Evolutionary conservation across 805 yeast genomes (phyloP).

Genomic region (Metschnikowia peoriensis): DNA sequence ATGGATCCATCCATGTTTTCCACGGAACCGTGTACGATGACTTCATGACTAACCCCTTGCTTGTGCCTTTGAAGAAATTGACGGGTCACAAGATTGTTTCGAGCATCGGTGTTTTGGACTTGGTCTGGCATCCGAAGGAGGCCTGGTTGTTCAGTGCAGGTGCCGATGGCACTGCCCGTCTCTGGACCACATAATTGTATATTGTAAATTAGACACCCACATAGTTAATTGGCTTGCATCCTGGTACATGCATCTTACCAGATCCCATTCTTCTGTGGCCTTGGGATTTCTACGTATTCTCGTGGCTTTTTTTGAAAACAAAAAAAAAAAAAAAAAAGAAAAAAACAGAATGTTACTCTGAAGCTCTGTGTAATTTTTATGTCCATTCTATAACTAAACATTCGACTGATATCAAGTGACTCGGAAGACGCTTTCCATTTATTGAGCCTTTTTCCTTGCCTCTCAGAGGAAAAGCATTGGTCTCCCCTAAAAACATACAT

Average conservation of each 20-base stretch:
- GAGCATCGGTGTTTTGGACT: constrained; percentile 82
- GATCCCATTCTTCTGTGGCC: not conserved
- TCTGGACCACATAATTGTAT: constrained; percentile 78
- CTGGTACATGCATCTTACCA: constrained; percentile 15
- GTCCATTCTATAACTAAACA: too few relatives aligned
- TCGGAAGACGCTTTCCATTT: too few relatives aligned
- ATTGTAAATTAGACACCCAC: constrained; percentile 7
- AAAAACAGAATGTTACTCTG: too few relatives aligned
- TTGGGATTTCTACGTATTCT: too few relatives aligned
- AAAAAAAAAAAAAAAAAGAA: too few relatives aligned
- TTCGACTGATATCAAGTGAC: too few relatives aligned
- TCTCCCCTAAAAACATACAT: too few relatives aligned
- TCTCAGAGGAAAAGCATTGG: too few relatives aligned
- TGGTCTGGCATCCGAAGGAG: constrained; percentile 95
- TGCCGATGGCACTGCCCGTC: constrained; percentile 92
- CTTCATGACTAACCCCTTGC: constrained; percentile 88
- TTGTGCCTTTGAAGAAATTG: constrained; percentile 93
- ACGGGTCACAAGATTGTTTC: constrained; percentile 81
- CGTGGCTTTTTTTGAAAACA: too few relatives aligned
- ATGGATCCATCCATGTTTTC: constrained; percentile 89
- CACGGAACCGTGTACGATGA: constrained; percentile 97
- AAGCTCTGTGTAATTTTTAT: too few relatives aligned
- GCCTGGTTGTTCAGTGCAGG: constrained; percentile 98
- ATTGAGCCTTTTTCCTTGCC: too few relatives aligned
- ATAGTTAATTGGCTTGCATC: not conserved